A percentile compares a stretch with the other conserved stretches of the same genome.
Evolutionary conservation across 768 basidiomycete genomes (phyloP).

Genomic region (Rhizopogon vesiculosus): DNA sequence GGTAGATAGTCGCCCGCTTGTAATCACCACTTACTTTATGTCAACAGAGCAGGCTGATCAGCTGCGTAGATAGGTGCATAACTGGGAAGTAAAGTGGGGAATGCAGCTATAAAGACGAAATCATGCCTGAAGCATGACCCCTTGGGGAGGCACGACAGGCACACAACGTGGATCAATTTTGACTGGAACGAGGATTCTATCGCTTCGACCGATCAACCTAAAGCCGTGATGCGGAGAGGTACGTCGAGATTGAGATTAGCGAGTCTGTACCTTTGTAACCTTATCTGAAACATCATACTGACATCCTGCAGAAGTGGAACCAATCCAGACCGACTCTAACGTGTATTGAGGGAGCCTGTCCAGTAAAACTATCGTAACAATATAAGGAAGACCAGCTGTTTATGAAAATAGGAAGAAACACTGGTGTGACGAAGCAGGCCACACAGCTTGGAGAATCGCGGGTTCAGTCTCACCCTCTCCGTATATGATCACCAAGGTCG

Average conservation of each 20-base stretch:
- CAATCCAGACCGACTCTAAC: not conserved
- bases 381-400: slow-evolving; percentile 6
- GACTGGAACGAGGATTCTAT: no score
- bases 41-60: not conserved
- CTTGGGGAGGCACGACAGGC: not conserved
- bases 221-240: not conserved
- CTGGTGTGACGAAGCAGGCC: slow-evolving; percentile 7
- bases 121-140: not conserved
- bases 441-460: slow-evolving; percentile 14
- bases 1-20: not conserved
- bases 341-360: not conserved
- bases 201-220: not conserved
- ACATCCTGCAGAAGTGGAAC: not conserved
- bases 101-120: not conserved
- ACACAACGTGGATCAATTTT: not conserved
- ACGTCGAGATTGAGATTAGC: not conserved
- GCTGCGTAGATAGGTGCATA: not conserved
- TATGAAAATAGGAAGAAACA: slow-evolving; percentile 16
- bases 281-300: not conserved
- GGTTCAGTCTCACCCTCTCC: slow-evolving; percentile 22
- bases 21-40: not conserved
- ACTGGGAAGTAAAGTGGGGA: not conserved
- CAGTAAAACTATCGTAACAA: not conserved
- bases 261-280: not conserved
- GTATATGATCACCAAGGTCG: slow-evolving; percentile 30